Conservation (phyloP, 169 alveolate species). For the Cyclospora cayetanensis region DNA sequence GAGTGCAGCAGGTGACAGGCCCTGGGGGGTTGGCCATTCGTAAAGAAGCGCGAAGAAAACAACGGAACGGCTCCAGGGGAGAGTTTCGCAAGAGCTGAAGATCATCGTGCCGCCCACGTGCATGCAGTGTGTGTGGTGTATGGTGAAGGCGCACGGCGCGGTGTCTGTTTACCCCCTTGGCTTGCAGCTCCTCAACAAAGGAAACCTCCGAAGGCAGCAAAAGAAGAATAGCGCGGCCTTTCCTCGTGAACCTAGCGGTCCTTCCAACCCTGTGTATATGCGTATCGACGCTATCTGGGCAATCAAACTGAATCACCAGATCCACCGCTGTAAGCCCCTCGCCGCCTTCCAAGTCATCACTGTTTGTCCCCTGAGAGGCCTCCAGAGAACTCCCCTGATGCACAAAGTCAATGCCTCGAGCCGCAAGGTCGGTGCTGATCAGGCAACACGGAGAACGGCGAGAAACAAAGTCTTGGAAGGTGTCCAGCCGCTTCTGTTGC, state of each 20-base stretch:
- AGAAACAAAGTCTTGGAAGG: slow-evolving; percentile 93
- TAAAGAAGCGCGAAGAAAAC: not conserved
- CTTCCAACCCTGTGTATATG: slow-evolving; percentile 96
- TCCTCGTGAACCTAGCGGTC: slow-evolving; percentile 93
- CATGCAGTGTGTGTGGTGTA: not conserved
- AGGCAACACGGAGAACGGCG: slow-evolving; percentile 85
- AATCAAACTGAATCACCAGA: slow-evolving; percentile 81
- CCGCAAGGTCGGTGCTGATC: slow-evolving; percentile 94
- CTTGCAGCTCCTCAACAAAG: slow-evolving; percentile 52
- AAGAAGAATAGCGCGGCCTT: slow-evolving; percentile 86
- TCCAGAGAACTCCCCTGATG: slow-evolving; percentile 15
- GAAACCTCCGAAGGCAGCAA: slow-evolving; percentile 73
- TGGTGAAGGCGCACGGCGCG: not conserved
- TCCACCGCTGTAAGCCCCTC: slow-evolving; percentile 32
- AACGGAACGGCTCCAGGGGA: not conserved
- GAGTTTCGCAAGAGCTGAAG: not conserved
- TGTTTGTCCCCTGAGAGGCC: not conserved
- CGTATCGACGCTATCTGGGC: slow-evolving; percentile 94
- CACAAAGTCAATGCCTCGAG: slow-evolving; percentile 97
- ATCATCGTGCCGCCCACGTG: not conserved
- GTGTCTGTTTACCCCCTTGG: not conserved
- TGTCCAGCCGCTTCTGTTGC: slow-evolving; percentile 94
- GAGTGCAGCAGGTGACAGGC: not conserved
- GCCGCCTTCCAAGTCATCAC: not conserved
- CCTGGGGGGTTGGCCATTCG: not conserved